Evolutionary conservation across 2,329 filamentous ascomycete species (phyloP).

Genomic region (Fonsecaea monophora): DNA sequence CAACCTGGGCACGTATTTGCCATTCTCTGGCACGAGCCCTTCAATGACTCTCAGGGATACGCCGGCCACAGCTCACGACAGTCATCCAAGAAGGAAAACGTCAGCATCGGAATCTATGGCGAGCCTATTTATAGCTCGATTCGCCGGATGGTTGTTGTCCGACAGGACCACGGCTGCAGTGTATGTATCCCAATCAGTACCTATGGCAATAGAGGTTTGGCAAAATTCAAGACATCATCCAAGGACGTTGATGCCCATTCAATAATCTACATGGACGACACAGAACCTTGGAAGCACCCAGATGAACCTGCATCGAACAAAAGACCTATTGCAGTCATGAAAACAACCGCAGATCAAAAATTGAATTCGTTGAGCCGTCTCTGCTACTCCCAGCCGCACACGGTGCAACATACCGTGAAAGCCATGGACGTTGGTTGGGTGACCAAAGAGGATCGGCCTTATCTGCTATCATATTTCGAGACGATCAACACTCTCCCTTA

Average conservation of each 20-base stretch:
- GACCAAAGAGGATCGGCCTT: not conserved
- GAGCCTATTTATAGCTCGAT: conserved; percentile 42
- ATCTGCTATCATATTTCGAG: not conserved
- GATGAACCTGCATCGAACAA: conserved; percentile 47
- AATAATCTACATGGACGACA: conserved; percentile 45
- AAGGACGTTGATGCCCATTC: conserved; percentile 45
- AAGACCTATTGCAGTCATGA: conserved; percentile 45
- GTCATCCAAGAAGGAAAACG: not conserved
- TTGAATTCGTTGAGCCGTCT: conserved; percentile 47
- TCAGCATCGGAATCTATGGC: conserved; percentile 22
- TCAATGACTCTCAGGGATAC: not conserved
- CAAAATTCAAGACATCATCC: conserved; percentile 46
- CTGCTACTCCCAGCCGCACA: conserved; percentile 50
- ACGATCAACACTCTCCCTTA: not conserved
- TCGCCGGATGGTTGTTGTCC: conserved; percentile 47
- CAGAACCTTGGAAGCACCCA: conserved; percentile 23
- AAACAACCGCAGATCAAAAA: conserved; percentile 30
- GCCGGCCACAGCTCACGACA: not conserved
- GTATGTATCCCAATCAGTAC: conserved; percentile 51
- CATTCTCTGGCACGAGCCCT: conserved; percentile 10
- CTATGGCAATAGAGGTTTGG: conserved; percentile 47
- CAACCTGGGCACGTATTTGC: conserved; percentile 7
- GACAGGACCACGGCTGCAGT: conserved; percentile 39
- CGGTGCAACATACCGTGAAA: conserved; percentile 53
- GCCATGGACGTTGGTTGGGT: conserved; percentile 48